Percentiles rank a stretch among this genome's conserved stretches.
These are phyloP conservation scores for Cyclotella cryptica DNA, from an alignment of 108 stramenopile genomes.

Conservation along the genomic window DNA sequence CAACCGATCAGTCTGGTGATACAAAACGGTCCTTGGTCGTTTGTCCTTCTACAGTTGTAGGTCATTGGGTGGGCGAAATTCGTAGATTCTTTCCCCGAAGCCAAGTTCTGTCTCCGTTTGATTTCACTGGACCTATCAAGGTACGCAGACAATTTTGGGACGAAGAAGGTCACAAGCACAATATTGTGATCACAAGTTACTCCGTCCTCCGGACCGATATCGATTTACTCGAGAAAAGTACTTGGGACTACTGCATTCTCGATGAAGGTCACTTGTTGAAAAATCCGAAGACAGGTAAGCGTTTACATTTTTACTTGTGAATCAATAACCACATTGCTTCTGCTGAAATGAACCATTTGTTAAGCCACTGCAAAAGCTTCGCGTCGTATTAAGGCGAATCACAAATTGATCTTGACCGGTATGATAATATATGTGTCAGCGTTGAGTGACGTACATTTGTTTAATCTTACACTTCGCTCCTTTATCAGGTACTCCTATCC, in stretches of 20 bases:
- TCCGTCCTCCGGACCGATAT: constrained; percentile 74
- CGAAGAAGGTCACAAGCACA: constrained; percentile 48
- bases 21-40: constrained; percentile 67
- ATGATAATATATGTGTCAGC: not conserved
- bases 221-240: constrained; percentile 49
- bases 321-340: not conserved
- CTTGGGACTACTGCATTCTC: constrained; percentile 86
- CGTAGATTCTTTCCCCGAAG: constrained; percentile 65
- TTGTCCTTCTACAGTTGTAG: constrained; percentile 86
- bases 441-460: not conserved
- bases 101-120: constrained; percentile 57
- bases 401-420: constrained; percentile 89
- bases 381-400: constrained; percentile 63
- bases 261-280: constrained; percentile 96
- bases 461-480: constrained; percentile 34
- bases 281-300: constrained; percentile 86
- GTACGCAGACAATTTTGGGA: constrained; percentile 36
- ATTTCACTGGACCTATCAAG: constrained; percentile 53
- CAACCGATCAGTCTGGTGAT: constrained; percentile 5
- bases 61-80: constrained; percentile 88
- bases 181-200: constrained; percentile 91
- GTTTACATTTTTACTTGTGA: not conserved
- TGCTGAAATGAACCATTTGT: not conserved
- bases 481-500: constrained; percentile 87
- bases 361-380: constrained; percentile 83